Evolutionary conservation across 352 stramenopile species (phyloP).

Genomic region (Pythium myriotylum): DNA sequence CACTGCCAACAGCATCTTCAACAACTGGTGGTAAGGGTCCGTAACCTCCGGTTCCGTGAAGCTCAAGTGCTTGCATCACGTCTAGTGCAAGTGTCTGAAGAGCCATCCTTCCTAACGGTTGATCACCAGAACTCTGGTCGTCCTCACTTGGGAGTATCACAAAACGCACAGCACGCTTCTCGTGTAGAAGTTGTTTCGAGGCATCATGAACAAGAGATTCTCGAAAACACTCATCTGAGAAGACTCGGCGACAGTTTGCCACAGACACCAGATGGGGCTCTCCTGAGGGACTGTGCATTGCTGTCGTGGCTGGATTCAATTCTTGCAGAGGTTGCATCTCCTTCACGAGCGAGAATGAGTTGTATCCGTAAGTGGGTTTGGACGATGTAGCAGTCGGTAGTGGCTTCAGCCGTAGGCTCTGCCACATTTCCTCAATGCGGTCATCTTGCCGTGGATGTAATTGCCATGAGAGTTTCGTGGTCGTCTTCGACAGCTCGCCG

Average conservation of each 20-base stretch:
- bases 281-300: not conserved
- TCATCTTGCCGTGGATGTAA: constrained; percentile 10
- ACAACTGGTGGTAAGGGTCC: constrained; percentile 3
- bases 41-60: not conserved
- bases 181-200: constrained; percentile 20
- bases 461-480: constrained; percentile 11
- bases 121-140: not conserved
- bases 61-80: constrained; percentile 13
- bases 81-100: constrained; percentile 20
- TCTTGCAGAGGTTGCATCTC: constrained; percentile 7
- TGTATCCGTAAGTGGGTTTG: constrained; percentile 31
- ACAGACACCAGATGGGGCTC: constrained; percentile 36
- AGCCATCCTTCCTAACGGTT: constrained; percentile 16
- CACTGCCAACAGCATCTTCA: constrained; percentile 6
- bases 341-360: constrained; percentile 38
- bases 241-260: constrained; percentile 40
- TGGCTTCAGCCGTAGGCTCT: constrained; percentile 44
- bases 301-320: too few relatives aligned
- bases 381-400: constrained; percentile 4
- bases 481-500: not conserved
- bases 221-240: constrained; percentile 53
- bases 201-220: constrained; percentile 44
- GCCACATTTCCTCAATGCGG: constrained; percentile 70
- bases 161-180: constrained; percentile 33
- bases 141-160: constrained; percentile 28